Conservation (phyloP, 345 rosid genomes). For the Dipteronia dyeriana region DNA sequence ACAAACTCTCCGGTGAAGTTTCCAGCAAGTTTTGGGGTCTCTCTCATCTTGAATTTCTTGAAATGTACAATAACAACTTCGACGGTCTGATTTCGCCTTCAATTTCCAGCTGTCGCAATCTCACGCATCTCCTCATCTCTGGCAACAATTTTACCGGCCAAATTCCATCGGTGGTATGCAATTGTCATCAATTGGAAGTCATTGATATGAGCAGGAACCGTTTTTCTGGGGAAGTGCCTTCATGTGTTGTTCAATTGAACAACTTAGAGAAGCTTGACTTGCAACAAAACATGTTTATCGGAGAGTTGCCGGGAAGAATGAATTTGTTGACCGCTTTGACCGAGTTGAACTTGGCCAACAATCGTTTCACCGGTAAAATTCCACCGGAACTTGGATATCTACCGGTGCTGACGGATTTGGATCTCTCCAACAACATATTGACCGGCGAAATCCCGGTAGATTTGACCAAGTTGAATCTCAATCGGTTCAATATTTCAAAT, state of each 20-base stretch:
- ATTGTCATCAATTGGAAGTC: constrained; percentile 24
- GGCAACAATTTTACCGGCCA: constrained; percentile 60
- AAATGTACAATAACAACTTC: constrained; percentile 49
- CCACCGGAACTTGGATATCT: constrained; percentile 56
- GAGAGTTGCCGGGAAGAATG: constrained; percentile 52
- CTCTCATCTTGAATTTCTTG: constrained; percentile 32
- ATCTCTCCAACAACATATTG: constrained; percentile 59
- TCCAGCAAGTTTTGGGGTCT: constrained; percentile 59
- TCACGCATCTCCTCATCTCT: constrained; percentile 36
- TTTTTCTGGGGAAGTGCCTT: constrained; percentile 49
- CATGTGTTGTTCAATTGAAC: constrained; percentile 46
- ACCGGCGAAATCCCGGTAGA: constrained; percentile 58
- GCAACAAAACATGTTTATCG: constrained; percentile 55
- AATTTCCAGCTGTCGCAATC: constrained; percentile 33
- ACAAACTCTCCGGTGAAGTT: constrained; percentile 50
- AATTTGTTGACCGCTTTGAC: constrained; percentile 45
- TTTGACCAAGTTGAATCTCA: constrained; percentile 50
- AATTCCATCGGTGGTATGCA: constrained; percentile 51
- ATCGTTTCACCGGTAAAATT: constrained; percentile 53
- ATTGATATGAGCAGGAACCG: constrained; percentile 50
- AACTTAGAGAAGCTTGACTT: constrained; percentile 51
- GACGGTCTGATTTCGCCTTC: constrained; percentile 52
- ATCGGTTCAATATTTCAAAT: constrained; percentile 57
- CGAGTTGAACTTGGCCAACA: constrained; percentile 55
- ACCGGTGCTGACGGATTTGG: constrained; percentile 52